Conservation (phyloP, 257 asterid species). For the Hygrophila difformis region DNA sequence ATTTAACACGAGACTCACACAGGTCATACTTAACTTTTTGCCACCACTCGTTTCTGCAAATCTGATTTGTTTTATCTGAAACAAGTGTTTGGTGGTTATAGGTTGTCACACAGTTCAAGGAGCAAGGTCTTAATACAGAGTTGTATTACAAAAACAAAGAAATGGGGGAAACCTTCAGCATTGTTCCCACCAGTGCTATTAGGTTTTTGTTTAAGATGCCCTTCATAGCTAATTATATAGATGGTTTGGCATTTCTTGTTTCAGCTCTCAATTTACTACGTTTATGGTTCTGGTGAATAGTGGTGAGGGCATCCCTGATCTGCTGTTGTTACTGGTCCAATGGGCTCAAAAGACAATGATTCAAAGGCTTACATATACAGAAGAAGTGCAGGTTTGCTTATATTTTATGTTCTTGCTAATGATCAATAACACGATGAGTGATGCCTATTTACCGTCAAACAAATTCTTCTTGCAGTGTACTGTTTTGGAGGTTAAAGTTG, state of each 20-base stretch:
- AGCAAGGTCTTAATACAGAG: conserved; percentile 89
- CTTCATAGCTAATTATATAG: conserved; percentile 8
- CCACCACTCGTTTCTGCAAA: conserved; percentile 9
- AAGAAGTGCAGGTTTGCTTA: conserved; percentile 74
- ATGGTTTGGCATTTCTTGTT: conserved; percentile 9
- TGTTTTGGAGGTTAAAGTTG: conserved; percentile 94
- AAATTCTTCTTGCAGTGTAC: conserved; percentile 78
- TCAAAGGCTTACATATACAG: conserved; percentile 70
- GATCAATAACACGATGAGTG: conserved; percentile 7
- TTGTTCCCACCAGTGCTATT: conserved; percentile 95
- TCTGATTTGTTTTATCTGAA: conserved; percentile 16
- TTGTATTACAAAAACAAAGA: conserved; percentile 86
- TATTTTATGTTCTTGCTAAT: conserved; percentile 12
- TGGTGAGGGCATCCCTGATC: conserved; percentile 95
- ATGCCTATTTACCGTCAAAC: conserved; percentile 15
- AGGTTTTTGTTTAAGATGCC: conserved; percentile 40
- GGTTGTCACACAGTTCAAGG: conserved; percentile 76
- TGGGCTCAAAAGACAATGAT: conserved; percentile 90
- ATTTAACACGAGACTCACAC: conserved; percentile 63
- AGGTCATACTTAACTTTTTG: conserved; percentile 33
- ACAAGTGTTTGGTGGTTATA: conserved; percentile 21
- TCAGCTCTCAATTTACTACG: conserved; percentile 8
- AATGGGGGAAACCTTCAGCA: conserved; percentile 79
- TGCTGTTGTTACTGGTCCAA: conserved; percentile 65
- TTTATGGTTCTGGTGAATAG: conserved; percentile 31